Conservation (phyloP, 2,329 filamentous ascomycete species). For the Pyrenophora seminiperda region DNA sequence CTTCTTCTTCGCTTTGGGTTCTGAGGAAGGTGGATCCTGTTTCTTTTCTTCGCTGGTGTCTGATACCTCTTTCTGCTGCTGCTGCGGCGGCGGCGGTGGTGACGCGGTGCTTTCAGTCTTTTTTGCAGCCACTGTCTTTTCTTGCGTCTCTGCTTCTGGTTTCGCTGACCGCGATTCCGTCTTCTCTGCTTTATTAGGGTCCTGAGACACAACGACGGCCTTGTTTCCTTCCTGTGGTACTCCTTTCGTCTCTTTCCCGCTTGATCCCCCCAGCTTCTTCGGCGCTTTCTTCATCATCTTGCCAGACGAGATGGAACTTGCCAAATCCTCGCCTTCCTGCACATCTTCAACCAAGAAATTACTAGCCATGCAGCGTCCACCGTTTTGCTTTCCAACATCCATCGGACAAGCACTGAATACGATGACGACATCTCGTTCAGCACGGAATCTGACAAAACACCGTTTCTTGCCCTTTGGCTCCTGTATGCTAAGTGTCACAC, state of each 20-base stretch:
- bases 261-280: slow-evolving; percentile 22
- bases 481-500: slow-evolving; percentile 33
- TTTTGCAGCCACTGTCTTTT: slow-evolving; percentile 4
- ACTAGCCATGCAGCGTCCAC: slow-evolving; percentile 46
- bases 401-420: slow-evolving; percentile 49
- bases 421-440: slow-evolving; percentile 45
- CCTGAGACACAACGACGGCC: neutral
- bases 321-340: slow-evolving; percentile 30
- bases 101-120: neutral
- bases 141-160: slow-evolving; percentile 12
- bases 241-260: slow-evolving; percentile 17
- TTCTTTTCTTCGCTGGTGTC: neutral
- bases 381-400: slow-evolving; percentile 45
- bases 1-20: slow-evolving; percentile 43
- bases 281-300: slow-evolving; percentile 28
- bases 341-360: slow-evolving; percentile 48
- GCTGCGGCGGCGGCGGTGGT: neutral
- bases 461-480: slow-evolving; percentile 45
- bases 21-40: slow-evolving; percentile 4
- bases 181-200: neutral
- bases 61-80: neutral
- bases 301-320: slow-evolving; percentile 19
- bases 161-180: slow-evolving; percentile 1
- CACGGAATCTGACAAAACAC: slow-evolving; percentile 41
- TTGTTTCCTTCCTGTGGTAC: slow-evolving; percentile 4